Conservation (phyloP, 129 eudicot genomes). For the Ambrosia trifida region DNA sequence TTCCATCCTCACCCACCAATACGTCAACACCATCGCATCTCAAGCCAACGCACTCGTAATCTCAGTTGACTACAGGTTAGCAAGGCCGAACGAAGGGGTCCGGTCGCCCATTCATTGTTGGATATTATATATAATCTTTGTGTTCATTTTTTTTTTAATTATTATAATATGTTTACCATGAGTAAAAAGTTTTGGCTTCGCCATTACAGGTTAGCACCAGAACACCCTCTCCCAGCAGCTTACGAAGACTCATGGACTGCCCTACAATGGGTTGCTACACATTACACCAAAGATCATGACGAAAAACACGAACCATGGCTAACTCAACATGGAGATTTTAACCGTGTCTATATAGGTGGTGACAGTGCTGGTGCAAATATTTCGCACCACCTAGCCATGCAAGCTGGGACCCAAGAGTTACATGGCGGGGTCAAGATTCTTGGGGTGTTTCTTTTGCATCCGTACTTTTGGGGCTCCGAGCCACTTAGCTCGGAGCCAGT, state of each 20-base stretch:
- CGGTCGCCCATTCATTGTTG: no score
- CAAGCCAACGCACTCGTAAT: conserved; percentile 35
- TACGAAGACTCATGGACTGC: conserved; percentile 61
- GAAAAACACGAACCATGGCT: conserved; percentile 39
- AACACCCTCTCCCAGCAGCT: conserved; percentile 55
- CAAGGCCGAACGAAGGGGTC: neutral
- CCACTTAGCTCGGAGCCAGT: conserved; percentile 27
- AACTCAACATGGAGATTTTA: conserved; percentile 31
- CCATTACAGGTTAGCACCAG: conserved; percentile 54
- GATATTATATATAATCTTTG: no score
- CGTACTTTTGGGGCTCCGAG: conserved; percentile 33
- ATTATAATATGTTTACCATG: no score
- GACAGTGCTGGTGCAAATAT: conserved; percentile 55
- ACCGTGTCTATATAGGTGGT: conserved; percentile 43
- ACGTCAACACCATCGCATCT: conserved; percentile 35
- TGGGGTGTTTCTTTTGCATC: conserved; percentile 37
- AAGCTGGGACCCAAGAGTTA: conserved; percentile 19
- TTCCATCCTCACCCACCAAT: conserved; percentile 33
- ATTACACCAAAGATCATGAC: neutral
- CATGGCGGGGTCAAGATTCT: conserved; percentile 29
- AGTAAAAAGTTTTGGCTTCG: neutral
- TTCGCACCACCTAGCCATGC: conserved; percentile 37
- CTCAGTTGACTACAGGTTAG: conserved; percentile 60
- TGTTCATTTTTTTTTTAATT: no score
- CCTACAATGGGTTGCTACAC: conserved; percentile 50